These are phyloP conservation scores for Sedum album DNA, from an alignment of 164 flowering plant genomes.

Conservation along the genomic window DNA sequence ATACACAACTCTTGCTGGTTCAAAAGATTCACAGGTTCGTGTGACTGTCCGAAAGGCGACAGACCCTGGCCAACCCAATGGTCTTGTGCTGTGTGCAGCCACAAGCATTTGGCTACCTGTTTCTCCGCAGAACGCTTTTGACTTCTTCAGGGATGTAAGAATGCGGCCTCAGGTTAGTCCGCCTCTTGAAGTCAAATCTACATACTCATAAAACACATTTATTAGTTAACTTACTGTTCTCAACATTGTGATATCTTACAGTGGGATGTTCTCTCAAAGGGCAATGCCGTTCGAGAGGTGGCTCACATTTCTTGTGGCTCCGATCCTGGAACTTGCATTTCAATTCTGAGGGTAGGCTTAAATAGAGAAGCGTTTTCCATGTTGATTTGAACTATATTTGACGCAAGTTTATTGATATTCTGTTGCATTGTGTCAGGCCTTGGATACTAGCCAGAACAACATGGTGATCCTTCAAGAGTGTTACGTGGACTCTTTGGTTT, in stretches of 20 bases:
- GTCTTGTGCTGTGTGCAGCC: too few species aligned
- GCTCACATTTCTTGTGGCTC: conserved; percentile 53
- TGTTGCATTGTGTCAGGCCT: too few species aligned
- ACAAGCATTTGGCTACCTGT: too few species aligned
- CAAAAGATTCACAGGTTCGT: too few species aligned
- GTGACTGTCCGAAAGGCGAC: conserved; percentile 37
- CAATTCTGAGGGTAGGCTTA: conserved; percentile 40
- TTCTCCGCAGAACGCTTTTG: too few species aligned
- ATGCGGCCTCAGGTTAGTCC: too few species aligned
- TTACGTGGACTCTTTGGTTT: conserved; percentile 66
- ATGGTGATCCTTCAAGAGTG: conserved; percentile 86
- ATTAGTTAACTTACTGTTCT: neutral
- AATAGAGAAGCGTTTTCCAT: neutral
- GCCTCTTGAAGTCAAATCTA: neutral
- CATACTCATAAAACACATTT: too few species aligned
- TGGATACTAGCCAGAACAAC: conserved; percentile 59
- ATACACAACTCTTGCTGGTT: too few species aligned
- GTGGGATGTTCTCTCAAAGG: conserved; percentile 68
- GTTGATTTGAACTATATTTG: too few species aligned
- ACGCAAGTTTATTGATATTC: too few species aligned
- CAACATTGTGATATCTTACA: conserved; percentile 10
- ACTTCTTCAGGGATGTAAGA: too few species aligned
- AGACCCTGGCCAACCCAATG: conserved; percentile 51
- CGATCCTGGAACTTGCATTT: conserved; percentile 54
- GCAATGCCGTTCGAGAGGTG: conserved; percentile 49